A percentile compares a stretch with the other conserved stretches of the same genome.
These are phyloP conservation scores for Solanum phureja DNA, from an alignment of 257 asterid species.

Conservation along the genomic window DNA sequence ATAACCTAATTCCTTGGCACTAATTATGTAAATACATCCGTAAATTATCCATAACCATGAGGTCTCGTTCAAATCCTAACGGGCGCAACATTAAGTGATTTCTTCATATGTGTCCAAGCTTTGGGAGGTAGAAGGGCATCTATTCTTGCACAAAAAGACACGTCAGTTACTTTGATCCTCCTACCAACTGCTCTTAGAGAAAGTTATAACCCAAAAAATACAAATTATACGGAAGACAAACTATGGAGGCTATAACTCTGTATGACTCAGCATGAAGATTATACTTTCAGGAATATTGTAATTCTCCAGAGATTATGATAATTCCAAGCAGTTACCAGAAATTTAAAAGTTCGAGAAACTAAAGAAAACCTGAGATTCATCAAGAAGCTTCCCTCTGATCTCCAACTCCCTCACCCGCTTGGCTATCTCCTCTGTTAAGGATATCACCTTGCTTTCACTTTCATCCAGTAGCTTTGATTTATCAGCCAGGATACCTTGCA, in stretches of 20 bases:
- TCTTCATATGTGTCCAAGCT: background rate
- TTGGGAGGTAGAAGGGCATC: background rate
- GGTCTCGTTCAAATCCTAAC: background rate
- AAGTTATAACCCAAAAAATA: background rate
- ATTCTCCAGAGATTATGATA: background rate
- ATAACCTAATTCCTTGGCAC: background rate
- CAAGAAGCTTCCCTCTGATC: slow-evolving; percentile 66
- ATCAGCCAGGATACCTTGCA: slow-evolving; percentile 45
- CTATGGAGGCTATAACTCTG: background rate
- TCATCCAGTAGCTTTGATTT: slow-evolving; percentile 51
- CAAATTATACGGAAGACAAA: background rate
- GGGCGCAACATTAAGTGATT: background rate
- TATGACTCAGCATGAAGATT: background rate
- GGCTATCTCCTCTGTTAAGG: slow-evolving; percentile 45
- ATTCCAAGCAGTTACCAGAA: background rate
- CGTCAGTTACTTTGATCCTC: background rate
- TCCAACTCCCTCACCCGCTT: slow-evolving; percentile 69
- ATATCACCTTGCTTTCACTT: slow-evolving; percentile 50
- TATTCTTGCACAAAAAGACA: background rate
- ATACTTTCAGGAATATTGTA: background rate
- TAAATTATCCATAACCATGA: background rate
- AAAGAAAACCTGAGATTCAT: slow-evolving; percentile 87
- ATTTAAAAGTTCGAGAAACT: background rate
- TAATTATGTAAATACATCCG: background rate
- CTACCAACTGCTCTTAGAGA: background rate